phyloP scores from a whole-genome alignment of 768 basidiomycete species.

The Rhodosporidiobolus odoratus region DNA sequence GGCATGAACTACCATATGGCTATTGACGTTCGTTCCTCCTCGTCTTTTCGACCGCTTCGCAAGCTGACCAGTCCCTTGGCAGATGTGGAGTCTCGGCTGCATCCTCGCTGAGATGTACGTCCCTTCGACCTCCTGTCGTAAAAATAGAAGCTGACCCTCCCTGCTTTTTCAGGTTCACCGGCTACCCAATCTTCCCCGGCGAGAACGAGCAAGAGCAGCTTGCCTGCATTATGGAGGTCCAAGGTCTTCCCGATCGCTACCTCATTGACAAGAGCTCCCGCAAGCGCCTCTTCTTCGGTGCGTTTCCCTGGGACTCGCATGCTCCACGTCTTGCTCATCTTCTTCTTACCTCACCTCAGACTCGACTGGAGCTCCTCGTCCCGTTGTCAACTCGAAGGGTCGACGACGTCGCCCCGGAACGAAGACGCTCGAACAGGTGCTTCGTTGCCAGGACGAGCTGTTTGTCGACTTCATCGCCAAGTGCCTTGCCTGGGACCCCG shows the following conservation, averaged over 20 bases:
- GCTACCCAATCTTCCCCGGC: slow-evolving; percentile 97
- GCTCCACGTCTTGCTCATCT: too few species aligned
- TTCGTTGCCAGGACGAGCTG: slow-evolving; percentile 86
- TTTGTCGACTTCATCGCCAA: slow-evolving; percentile 96
- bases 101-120: slow-evolving; percentile 77
- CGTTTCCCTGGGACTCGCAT: too few species aligned
- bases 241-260: slow-evolving; percentile 91
- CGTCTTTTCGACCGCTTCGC: too few species aligned
- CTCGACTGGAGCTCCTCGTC: slow-evolving; percentile 82
- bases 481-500: slow-evolving; percentile 98
- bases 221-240: slow-evolving; percentile 98
- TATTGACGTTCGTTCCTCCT: slow-evolving; percentile 34
- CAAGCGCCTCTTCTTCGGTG: slow-evolving; percentile 93
- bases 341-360: slow-evolving; percentile 53
- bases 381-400: slow-evolving; percentile 94
- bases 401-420: slow-evolving; percentile 83
- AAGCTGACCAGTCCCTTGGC: slow-evolving; percentile 48
- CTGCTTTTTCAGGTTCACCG: slow-evolving; percentile 59
- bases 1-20: slow-evolving; percentile 99
- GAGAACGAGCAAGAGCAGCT: slow-evolving; percentile 98
- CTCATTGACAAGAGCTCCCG: slow-evolving; percentile 89
- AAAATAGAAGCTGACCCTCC: too few species aligned
- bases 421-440: slow-evolving; percentile 79
- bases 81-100: slow-evolving; percentile 99
- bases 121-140: too few species aligned